Percentiles rank a stretch among this genome's conserved stretches.
These are phyloP conservation scores for Aspergillus olivimuriae DNA, from an alignment of 495 filamentous ascomycete genomes.

Conservation along the genomic window DNA sequence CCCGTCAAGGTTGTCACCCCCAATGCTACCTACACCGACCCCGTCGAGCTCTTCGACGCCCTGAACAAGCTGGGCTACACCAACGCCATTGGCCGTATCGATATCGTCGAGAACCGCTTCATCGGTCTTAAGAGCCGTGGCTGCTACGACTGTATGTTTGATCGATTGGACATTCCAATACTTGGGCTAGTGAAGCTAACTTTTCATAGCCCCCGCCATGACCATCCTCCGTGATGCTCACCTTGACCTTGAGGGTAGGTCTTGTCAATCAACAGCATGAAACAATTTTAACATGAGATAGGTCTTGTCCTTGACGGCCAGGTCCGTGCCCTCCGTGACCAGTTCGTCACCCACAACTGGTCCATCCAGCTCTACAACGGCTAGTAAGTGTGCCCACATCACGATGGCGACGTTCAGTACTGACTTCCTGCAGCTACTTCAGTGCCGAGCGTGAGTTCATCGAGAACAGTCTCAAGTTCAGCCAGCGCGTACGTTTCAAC, in stretches of 20 bases:
- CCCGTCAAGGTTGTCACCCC: constrained; percentile 63
- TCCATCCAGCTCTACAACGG: constrained; percentile 33
- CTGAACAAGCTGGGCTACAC: constrained; percentile 71
- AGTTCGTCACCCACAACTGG: constrained; percentile 67
- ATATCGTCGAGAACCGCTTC: constrained; percentile 87
- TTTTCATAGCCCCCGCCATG: constrained; percentile 49
- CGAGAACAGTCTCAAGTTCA: constrained; percentile 63
- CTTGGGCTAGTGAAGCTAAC: background rate
- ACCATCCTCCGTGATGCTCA: constrained; percentile 73
- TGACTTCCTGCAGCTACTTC: constrained; percentile 74
- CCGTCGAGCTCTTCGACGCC: constrained; percentile 72
- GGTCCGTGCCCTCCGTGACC: constrained; percentile 79
- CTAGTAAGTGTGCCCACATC: constrained; percentile 1
- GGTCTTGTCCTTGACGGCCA: constrained; percentile 79
- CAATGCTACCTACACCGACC: constrained; percentile 62
- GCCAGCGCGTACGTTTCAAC: constrained; percentile 48
- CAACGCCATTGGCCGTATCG: constrained; percentile 79
- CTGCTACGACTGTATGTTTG: constrained; percentile 64
- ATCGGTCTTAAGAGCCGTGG: constrained; percentile 83
- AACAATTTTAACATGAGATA: too few relatives aligned
- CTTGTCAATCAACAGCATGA: too few relatives aligned
- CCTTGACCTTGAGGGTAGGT: constrained; percentile 33
- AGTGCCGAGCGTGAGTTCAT: constrained; percentile 74
- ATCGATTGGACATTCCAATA: background rate
- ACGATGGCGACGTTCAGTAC: constrained; percentile 4